Percentiles rank a stretch among this genome's conserved stretches.
Conservation (phyloP, 768 basidiomycete species). For the Mrakia frigida region DNA sequence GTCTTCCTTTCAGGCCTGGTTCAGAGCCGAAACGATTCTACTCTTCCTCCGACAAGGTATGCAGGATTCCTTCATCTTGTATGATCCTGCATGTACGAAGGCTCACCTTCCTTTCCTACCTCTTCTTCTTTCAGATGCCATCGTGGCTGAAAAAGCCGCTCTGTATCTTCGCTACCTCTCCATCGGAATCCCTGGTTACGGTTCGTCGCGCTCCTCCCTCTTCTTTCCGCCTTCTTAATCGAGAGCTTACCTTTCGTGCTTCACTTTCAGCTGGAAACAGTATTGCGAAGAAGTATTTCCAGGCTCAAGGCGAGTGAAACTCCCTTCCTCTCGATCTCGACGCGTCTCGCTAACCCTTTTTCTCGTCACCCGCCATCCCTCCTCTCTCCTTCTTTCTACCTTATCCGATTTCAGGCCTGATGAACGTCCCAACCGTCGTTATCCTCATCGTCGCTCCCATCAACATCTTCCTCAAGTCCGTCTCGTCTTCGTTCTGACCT, state of each 20-base stretch:
- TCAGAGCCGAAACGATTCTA: slow-evolving; percentile 59
- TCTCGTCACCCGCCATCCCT: no score
- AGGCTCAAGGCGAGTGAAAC: slow-evolving; percentile 47
- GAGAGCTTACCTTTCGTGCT: neutral
- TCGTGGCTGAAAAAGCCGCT: slow-evolving; percentile 67
- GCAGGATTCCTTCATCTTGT: slow-evolving; percentile 44
- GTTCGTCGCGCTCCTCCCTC: slow-evolving; percentile 37
- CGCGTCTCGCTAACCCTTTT: no score
- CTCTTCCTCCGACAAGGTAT: slow-evolving; percentile 51
- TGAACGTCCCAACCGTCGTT: slow-evolving; percentile 77
- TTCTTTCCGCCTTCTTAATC: neutral
- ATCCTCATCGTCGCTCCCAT: slow-evolving; percentile 72
- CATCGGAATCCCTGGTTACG: slow-evolving; percentile 72
- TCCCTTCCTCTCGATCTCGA: no score
- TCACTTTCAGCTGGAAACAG: slow-evolving; percentile 43
- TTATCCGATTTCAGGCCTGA: no score
- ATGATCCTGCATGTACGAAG: no score
- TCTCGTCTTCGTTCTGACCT: slow-evolving; percentile 82
- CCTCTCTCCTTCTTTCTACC: no score
- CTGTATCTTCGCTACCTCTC: slow-evolving; percentile 70
- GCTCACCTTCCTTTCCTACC: no score
- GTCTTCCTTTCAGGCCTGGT: slow-evolving; percentile 60
- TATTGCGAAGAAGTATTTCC: slow-evolving; percentile 49
- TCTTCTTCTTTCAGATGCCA: no score
- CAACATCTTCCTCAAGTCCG: slow-evolving; percentile 78